phyloP scores from a whole-genome alignment of 2,329 filamentous ascomycete species.

The Penicillium sp. region DNA sequence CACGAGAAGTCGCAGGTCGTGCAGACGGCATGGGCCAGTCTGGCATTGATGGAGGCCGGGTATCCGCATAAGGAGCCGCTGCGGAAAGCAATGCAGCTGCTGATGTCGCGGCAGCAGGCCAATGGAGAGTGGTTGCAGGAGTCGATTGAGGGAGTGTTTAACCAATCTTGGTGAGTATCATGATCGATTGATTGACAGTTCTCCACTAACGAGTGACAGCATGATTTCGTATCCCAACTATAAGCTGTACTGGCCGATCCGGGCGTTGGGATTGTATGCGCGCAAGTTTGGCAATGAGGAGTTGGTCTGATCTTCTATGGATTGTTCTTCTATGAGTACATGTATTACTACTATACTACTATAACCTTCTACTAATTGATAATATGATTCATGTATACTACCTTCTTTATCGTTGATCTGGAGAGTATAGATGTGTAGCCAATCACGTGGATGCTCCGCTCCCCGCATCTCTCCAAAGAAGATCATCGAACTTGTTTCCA shows the following conservation, averaged over 20 bases:
- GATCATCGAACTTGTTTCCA: too few relatives aligned
- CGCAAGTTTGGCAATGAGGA: conserved; percentile 59
- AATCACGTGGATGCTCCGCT: too few relatives aligned
- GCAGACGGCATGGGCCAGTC: conserved; percentile 83
- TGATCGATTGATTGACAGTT: too few relatives aligned
- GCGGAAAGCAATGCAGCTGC: conserved; percentile 62
- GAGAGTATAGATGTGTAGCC: too few relatives aligned
- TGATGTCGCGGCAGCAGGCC: conserved; percentile 73
- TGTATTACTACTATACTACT: too few relatives aligned
- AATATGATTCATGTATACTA: too few relatives aligned
- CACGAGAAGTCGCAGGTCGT: conserved; percentile 80
- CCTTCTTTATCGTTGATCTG: too few relatives aligned
- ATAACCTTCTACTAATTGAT: too few relatives aligned
- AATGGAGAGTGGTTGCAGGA: conserved; percentile 96
- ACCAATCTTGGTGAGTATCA: conserved; percentile 79
- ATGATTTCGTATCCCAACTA: conserved; percentile 99
- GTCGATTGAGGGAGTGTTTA: conserved; percentile 94
- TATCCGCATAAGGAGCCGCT: conserved; percentile 69
- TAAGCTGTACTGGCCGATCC: conserved; percentile 92
- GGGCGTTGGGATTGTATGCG: conserved; percentile 84
- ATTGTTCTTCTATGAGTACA: too few relatives aligned
- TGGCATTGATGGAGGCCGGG: conserved; percentile 70
- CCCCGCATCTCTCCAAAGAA: too few relatives aligned
- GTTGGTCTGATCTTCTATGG: conserved; percentile 30
- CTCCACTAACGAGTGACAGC: too few relatives aligned